Percentiles rank a stretch among this genome's conserved stretches.
These are phyloP conservation scores for Diaporthe vexans DNA, from an alignment of 2,329 filamentous ascomycete species.

Conservation along the genomic window DNA sequence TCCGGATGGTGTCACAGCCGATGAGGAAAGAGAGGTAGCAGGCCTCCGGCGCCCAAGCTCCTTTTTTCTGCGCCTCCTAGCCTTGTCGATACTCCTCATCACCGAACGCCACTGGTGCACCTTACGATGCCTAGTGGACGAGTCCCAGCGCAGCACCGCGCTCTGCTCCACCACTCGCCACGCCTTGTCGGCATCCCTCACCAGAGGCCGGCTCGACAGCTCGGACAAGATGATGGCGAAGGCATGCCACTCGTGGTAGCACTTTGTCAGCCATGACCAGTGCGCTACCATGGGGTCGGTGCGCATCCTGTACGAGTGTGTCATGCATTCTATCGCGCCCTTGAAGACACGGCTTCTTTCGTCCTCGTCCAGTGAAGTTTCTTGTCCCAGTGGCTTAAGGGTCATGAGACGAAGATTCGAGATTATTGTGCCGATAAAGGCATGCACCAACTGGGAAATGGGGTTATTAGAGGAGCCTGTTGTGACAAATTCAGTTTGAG, in stretches of 20 bases:
- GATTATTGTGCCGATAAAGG: conserved; percentile 29
- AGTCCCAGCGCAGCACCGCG: conserved; percentile 19
- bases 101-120: conserved; percentile 28
- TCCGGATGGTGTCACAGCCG: background rate
- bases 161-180: conserved; percentile 24
- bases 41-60: background rate
- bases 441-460: background rate
- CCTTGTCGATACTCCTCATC: conserved; percentile 24
- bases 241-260: conserved; percentile 27
- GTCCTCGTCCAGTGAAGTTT: conserved; percentile 3
- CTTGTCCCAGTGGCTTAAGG: conserved; percentile 4
- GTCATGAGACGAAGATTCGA: conserved; percentile 11
- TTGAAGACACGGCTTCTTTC: conserved; percentile 2
- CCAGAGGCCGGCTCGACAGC: conserved; percentile 7
- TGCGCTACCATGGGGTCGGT: conserved; percentile 6
- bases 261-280: conserved; percentile 17
- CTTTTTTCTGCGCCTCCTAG: background rate
- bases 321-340: conserved; percentile 25
- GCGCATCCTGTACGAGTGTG: conserved; percentile 10
- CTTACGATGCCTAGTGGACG: background rate
- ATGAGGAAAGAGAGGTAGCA: background rate
- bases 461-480: background rate
- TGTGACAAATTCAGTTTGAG: background rate
- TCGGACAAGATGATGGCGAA: conserved; percentile 9
- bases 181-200: conserved; percentile 10